Base-by-base conservation (phyloP, 2,329 filamentous ascomycete species). In the Pyrenophora teres region DNA sequence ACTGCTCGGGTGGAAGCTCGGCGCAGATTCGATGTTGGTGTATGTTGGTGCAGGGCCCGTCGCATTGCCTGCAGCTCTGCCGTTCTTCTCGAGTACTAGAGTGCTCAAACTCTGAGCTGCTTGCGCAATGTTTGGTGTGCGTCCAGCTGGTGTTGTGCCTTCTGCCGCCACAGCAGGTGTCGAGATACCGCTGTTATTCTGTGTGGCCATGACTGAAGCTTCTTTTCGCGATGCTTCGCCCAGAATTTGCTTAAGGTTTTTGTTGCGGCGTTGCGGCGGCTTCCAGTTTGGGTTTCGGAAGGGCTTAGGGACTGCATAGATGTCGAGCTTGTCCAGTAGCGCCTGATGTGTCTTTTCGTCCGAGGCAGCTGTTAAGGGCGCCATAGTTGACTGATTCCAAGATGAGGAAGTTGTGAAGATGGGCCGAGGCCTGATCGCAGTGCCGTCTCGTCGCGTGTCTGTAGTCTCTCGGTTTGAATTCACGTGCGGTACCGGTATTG, bases 181-280 rank as follows among this genome's bases (percentile, higher is more conserved):
- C 6, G 83, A 90, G 46, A 85, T 82, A 60, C 92, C 92, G 68
- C 88, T 92, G 72, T 90, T 89, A 68, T 88, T 87, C 70, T 90
- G 88, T 0, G 90, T 96, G 13, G 88, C 90, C 68, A 92, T 81
- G 31, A 90, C 82, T 3, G 92, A 96, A n/a, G 91, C 90, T 78
- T 97, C 93, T 70, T 89, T 90, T 63, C 91, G 88, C 18, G 89
- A 85, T 10, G 89, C 90, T 68, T 99, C 94, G 53, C 91, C 89
- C 55, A 99, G 82, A 57, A 99, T 94, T 65, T 96, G 90, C 76
- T 97, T 97, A 76, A 97, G 87, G 75, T 96, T 97, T 81, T 99
- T 99, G 84, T 99, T 99, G 75, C 94, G 90, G 44, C 94, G 92
- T 75, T 92, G 88, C 61, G 93, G 91, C 13, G 94, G 91, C 70